Conservation (phyloP, 345 rosid species). For the Arabis alpina region DNA sequence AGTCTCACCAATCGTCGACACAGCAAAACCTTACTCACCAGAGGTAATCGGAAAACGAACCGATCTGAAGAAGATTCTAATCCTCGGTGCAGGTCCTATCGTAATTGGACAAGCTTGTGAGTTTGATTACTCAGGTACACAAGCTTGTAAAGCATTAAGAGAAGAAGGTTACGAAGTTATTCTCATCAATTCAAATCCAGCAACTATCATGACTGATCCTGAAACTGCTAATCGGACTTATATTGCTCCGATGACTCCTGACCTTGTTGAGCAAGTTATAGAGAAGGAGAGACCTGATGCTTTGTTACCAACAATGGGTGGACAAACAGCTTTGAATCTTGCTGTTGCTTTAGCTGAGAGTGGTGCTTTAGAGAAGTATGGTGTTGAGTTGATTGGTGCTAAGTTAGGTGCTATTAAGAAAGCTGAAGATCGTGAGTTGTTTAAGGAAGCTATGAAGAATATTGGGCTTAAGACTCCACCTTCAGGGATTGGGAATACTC, state of each 20-base stretch:
- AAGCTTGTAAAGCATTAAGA: slow-evolving; percentile 86
- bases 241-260: slow-evolving; percentile 88
- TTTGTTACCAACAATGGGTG: slow-evolving; percentile 94
- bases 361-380: slow-evolving; percentile 71
- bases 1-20: slow-evolving; percentile 23
- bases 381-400: slow-evolving; percentile 91
- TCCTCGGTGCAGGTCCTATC: slow-evolving; percentile 96
- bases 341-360: slow-evolving; percentile 89
- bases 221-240: slow-evolving; percentile 89
- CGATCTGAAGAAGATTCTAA: slow-evolving; percentile 88
- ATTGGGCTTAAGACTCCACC: slow-evolving; percentile 94
- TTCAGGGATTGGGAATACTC: slow-evolving; percentile 82
- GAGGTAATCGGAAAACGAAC: slow-evolving; percentile 59
- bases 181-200: slow-evolving; percentile 92
- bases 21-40: slow-evolving; percentile 16
- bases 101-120: slow-evolving; percentile 99
- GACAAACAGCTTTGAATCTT: slow-evolving; percentile 92
- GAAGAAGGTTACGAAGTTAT: slow-evolving; percentile 92
- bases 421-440: slow-evolving; percentile 89
- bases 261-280: slow-evolving; percentile 82
- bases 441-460: slow-evolving; percentile 86
- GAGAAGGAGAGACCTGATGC: slow-evolving; percentile 90
- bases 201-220: slow-evolving; percentile 98
- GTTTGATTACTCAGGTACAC: slow-evolving; percentile 98
- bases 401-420: slow-evolving; percentile 90